Conservation (phyloP, 345 rosid species). For the Hirschfeldia incana region DNA sequence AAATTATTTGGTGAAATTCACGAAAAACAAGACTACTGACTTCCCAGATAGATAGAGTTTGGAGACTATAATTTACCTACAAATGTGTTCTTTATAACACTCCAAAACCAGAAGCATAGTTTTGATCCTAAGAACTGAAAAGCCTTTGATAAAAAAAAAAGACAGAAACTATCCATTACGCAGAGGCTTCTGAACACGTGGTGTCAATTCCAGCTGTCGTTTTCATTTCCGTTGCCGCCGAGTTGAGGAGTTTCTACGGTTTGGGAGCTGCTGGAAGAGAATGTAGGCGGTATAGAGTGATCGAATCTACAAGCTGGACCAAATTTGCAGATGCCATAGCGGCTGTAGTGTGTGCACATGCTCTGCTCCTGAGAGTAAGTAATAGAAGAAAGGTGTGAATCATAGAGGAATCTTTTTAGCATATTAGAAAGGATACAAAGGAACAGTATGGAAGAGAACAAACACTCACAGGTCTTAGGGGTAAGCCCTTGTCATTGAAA, state of each 20-base stretch:
- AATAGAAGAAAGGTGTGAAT: neutral
- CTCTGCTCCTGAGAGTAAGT: conserved; percentile 62
- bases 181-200: conserved; percentile 22
- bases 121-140: conserved; percentile 34
- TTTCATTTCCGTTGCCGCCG: conserved; percentile 27
- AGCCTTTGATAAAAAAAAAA: conserved; percentile 15
- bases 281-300: conserved; percentile 45
- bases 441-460: conserved; percentile 9
- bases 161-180: conserved; percentile 23
- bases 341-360: conserved; percentile 78
- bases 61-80: conserved; percentile 31
- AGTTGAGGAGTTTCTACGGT: conserved; percentile 33
- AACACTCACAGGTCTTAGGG: conserved; percentile 90
- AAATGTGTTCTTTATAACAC: conserved; percentile 22
- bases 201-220: conserved; percentile 36
- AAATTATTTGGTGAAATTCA: conserved; percentile 19
- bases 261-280: conserved; percentile 38
- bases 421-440: conserved; percentile 1
- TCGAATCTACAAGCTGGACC: conserved; percentile 89
- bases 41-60: conserved; percentile 28
- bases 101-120: conserved; percentile 27
- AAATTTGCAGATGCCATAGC: conserved; percentile 95
- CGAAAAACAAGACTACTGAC: conserved; percentile 28
- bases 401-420: conserved; percentile 1
- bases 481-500: conserved; percentile 91